Base-by-base conservation (phyloP, 2,329 filamentous ascomycete genomes). In the Xylaria sp. region DNA sequence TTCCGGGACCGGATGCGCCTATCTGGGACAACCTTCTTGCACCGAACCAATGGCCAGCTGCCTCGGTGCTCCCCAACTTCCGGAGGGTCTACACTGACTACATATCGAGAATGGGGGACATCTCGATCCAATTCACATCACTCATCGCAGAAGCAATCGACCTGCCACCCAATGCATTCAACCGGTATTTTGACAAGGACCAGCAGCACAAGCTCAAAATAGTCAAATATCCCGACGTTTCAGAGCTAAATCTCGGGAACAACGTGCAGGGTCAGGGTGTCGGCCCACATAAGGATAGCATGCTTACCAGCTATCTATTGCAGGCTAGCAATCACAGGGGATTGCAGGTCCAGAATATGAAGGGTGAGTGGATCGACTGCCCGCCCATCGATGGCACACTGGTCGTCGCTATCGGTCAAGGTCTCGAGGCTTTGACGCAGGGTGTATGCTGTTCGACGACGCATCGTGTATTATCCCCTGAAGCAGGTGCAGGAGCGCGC, bases 131-230 rank as follows among this genome's bases (percentile, higher is more conserved):
- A 73, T 96, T 96, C 80, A 95, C 92, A 0, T 87, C 87, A 11
- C 86, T 96, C 33, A 92, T 96, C 72, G 93, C 93, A 68, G 92
- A 96, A 81, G 91, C 92, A n/a, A 90, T 97, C 69, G 86, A 87
- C 10, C 83, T 97, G 5, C 87, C 90, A 0, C 69, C 84, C 0
- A 80, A 85, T 57, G 92, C 93, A 0, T 96, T 97, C 78, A 82
- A 88, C 75, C 88, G 87, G 73, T 96, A 94, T 83, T 95, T 95
- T 79, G 92, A 94, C 76, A 79, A 85, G 47, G 78, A 86, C 72
- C 83, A 87, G 81, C 93, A 96, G 81, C 92, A 96, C 82, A 96
- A 96, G 82, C 85, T 96, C 74, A 97, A 97, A 82, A 90, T 97
- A 66, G 90, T 96, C 67, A 93, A 92, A 81, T 96, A 96, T 76